Evolutionary conservation across 1,284 basidiomycete species (phyloP).

Genomic region (Cryptococcus deneoformans): DNA sequence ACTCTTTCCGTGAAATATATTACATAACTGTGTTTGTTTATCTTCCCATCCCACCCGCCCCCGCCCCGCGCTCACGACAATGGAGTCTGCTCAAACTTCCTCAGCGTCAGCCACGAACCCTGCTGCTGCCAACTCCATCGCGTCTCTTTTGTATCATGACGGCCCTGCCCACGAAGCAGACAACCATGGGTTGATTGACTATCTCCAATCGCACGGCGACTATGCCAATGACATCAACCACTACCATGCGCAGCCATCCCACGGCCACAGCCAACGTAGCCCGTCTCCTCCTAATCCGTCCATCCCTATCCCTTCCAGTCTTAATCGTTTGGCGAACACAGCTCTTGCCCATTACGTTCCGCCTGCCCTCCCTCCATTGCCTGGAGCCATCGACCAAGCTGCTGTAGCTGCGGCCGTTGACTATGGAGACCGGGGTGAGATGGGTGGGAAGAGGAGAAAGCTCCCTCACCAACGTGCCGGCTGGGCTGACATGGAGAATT

Average conservation of each 20-base stretch:
- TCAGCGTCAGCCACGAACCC: constrained; percentile 6
- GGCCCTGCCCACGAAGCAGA: background rate
- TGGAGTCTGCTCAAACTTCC: constrained; percentile 12
- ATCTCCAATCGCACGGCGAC: background rate
- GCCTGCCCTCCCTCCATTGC: constrained; percentile 1
- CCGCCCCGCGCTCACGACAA: background rate
- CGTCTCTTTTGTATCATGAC: background rate
- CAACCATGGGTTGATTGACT: background rate
- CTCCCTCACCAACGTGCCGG: constrained; percentile 41
- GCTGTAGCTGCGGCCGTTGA: background rate
- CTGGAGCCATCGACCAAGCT: constrained; percentile 3
- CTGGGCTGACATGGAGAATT: constrained; percentile 41
- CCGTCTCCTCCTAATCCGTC: constrained; percentile 9
- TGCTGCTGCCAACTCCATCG: background rate
- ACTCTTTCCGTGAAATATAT: too few species aligned
- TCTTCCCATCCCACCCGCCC: background rate
- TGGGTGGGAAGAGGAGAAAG: constrained; percentile 46
- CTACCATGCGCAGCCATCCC: background rate
- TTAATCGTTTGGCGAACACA: constrained; percentile 6
- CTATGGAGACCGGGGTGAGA: constrained; percentile 33
- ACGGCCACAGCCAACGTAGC: background rate
- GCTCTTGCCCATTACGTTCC: constrained; percentile 1
- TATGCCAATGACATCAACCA: background rate
- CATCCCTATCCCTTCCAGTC: constrained; percentile 10
- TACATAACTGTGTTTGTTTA: too few species aligned